Base-by-base conservation (phyloP, 2,329 filamentous ascomycete species). In the Colletotrichum somersetense region DNA sequence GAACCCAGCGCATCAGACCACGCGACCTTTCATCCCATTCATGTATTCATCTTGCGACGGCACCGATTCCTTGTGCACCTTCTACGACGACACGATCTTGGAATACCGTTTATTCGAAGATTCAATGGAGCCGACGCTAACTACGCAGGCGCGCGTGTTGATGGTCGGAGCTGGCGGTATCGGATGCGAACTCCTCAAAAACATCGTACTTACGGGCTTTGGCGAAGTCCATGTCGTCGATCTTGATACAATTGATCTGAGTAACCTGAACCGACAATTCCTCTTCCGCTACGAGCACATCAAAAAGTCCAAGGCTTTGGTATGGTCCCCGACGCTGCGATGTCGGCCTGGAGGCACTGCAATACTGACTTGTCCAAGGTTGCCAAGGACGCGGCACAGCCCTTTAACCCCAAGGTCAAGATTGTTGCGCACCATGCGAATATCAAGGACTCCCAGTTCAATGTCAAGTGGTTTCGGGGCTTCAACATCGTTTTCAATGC, bases 91-190 rank as follows among this genome's bases (percentile, higher is more conserved):
- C 67, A 12, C 52, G 55, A 64, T 61, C 52, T 42, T 61, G 66
- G 42, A 67, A 46, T 38, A 30, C 20, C 12, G 12, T 53, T 30
- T 5, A 73, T 14, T 62, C 56, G 30, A 68, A 75, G 38, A 44
- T 58, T 35, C 61, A 67, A 35, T 69, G 59, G 53, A 73, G 78
- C 83, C 85, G 78, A 86, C 78, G 53, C 53, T 72, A 62, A 56
- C 66, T 69, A 75, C 73, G 72, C 83, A 97, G 95, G 89, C 94
- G 73, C 93, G 92, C 74, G 92, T 98, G 65, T 88, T 99, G 71
- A 94, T 99, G 87, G 96, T 99, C 69, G 96, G 96, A 78, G 96
- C 96, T 67, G 96, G 96, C 74, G 96, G 96, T 74, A 99, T 99
- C 79, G 96, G 96, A 77, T 99, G 96, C 84, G 96, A 99, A 84